Evolutionary conservation across 306 rosid species (phyloP).

Genomic region (Delonix regia): DNA sequence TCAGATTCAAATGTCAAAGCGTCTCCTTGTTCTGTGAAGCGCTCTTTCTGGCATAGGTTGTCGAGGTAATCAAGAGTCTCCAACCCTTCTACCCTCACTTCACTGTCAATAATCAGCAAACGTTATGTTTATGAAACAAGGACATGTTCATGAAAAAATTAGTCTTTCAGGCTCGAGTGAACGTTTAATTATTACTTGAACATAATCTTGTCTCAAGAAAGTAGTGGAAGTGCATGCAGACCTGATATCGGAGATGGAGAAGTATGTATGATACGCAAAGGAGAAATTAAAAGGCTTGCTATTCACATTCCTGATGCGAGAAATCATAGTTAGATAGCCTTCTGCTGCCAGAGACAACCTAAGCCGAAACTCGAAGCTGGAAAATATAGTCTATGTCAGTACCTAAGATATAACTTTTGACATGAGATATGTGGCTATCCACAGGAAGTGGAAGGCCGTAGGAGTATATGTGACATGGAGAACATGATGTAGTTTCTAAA

Average conservation of each 20-base stretch:
- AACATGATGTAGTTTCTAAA: neutral
- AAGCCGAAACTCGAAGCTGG: slow-evolving; percentile 89
- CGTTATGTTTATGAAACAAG: slow-evolving; percentile 22
- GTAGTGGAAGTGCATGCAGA: slow-evolving; percentile 15
- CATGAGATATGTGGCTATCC: neutral
- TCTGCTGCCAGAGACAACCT: slow-evolving; percentile 70
- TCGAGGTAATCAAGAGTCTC: slow-evolving; percentile 89
- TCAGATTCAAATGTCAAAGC: slow-evolving; percentile 93
- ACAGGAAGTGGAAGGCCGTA: neutral
- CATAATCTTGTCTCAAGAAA: neutral
- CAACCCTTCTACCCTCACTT: slow-evolving; percentile 92
- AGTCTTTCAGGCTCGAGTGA: neutral
- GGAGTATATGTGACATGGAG: neutral
- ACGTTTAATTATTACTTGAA: neutral
- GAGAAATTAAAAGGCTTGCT: slow-evolving; percentile 87
- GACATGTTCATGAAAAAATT: neutral
- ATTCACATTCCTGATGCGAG: slow-evolving; percentile 85
- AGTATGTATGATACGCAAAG: slow-evolving; percentile 77
- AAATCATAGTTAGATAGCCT: slow-evolving; percentile 59
- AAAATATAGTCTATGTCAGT: neutral
- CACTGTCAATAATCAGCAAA: slow-evolving; percentile 55
- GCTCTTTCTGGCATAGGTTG: slow-evolving; percentile 66
- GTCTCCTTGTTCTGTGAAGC: slow-evolving; percentile 93
- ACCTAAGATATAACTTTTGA: neutral
- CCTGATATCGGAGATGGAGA: slow-evolving; percentile 88